Base-by-base conservation (phyloP, 2,329 filamentous ascomycete genomes). In the Paracoccidioides brasiliensis region DNA sequence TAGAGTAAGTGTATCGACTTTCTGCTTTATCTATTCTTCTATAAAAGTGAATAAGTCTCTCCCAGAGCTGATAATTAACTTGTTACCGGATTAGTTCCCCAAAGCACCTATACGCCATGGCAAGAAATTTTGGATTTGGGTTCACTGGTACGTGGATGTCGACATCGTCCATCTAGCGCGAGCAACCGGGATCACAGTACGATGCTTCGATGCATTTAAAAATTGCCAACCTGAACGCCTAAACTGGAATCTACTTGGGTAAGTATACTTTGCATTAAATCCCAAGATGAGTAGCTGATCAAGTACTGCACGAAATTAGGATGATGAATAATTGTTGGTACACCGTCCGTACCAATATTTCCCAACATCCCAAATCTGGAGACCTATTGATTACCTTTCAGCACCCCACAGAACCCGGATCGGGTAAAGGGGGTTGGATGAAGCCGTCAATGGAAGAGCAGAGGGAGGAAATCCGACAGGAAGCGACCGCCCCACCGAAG, bases 241-340 rank as follows among this genome's bases (percentile, higher is more conserved):
- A 3, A 66, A 63, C 4, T 79, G 76, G 76, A 79, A 78, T 56
- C 67, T 76, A 0, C 70, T 75, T 72, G 76, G 67, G 66, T 66
- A 56, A 56, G 63, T 12, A 32, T 46, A 22, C 33, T 22, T 45
- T 38, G 0, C 6, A n/a, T 38, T 33, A 15, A 40, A 22, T 14
- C 30, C 9, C 7, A 41, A 15, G 15, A 35, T 37, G 28, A 15
- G 15, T 38, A 37, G 33, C 28, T 30, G n/a, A 33, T 49, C 22
- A 12, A 12, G n/a, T 33, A 12, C 32, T 8, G 15, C 8, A 14
- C 8, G 32, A 49, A 37, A 10, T 38, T 42, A 66, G 73, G 9
- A 78, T 79, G 75, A 78, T 80, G 76, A 80, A 79, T 63, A 79
- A 79, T 46, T 73, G 72, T 57, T 76, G 73, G 72, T 78, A 78